Evolutionary conservation across 2,329 filamentous ascomycete species (phyloP), one percentile per base, ranked within the genome.

Genomic region (Phialophora expanda): DNA sequence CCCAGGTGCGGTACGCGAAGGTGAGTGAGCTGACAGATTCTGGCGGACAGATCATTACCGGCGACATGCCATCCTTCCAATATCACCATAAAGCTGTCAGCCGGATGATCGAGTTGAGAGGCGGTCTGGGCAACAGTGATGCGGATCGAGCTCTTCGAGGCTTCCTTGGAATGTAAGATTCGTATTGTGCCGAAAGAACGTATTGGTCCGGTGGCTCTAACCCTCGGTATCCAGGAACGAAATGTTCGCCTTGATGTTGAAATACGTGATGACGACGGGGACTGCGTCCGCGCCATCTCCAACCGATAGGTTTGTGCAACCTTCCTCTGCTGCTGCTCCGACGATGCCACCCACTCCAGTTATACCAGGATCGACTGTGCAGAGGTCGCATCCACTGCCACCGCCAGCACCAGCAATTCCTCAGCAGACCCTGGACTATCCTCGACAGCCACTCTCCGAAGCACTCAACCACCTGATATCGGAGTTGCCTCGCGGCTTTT

Each of bases 91-190:
- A 55, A n/a, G 51, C 51, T 20, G 51, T 55, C 24, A 55, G n/a
- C n/a, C 51, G 30, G 51, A 55, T 55, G 51, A 55, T 55, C 24
- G 28, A 55, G 51, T 26, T 55, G 51, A 22, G 51, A 9, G 51
- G 51, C 51, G 51, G 51, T 3, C n/a, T 55, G 24, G 51, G 28
- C 26, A 17, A 55, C 30, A 28, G 22, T n/a, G 24, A 28, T 14
- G 24, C 51, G 51, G 22, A 55, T 32, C 51, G 22, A 14, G 51
- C 51, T 8, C 51, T 55, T 4, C 51, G 51, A 32, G 51, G 51
- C 11, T 32, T 55, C n/a, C 51, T 55, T 32, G 51, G 51, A 32
- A 28, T 55, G 51, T 55, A 34, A 56, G 53, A 50, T 8, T 20
- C 22, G n/a, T 51, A 4, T 26, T 26, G 20, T 26, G 20, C n/a